These are phyloP conservation scores for Crithidia brevicula DNA, from an alignment of 208 protist genomes.

Conservation along the genomic window DNA sequence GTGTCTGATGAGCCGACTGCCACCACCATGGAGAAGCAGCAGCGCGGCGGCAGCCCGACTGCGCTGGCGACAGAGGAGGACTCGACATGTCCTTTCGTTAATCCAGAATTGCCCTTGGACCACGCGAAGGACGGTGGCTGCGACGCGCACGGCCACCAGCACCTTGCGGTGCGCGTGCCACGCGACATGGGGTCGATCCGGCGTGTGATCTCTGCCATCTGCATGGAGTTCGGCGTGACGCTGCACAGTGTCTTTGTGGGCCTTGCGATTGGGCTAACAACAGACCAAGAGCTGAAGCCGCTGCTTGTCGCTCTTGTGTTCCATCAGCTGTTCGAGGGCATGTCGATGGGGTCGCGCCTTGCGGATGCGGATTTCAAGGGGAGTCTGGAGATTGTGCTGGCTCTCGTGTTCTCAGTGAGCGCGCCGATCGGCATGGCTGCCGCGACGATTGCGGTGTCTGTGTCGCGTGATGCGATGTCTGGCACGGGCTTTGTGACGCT, in stretches of 20 bases:
- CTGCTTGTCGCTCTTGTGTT: conserved; percentile 49
- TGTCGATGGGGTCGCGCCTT: conserved; percentile 45
- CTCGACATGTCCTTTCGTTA: neutral
- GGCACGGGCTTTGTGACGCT: conserved; percentile 28
- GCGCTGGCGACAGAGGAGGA: neutral
- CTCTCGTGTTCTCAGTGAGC: conserved; percentile 35
- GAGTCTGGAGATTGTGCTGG: conserved; percentile 24
- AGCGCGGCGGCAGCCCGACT: neutral
- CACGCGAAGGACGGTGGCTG: conserved; percentile 11
- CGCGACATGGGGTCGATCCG: conserved; percentile 29
- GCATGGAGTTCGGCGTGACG: conserved; percentile 53
- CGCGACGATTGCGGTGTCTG: conserved; percentile 18
- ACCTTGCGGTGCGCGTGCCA: conserved; percentile 18
- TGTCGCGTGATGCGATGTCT: conserved; percentile 17
- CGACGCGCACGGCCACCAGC: conserved; percentile 37
- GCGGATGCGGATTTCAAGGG: conserved; percentile 36
- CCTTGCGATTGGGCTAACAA: conserved; percentile 37
- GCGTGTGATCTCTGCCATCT: conserved; percentile 37
- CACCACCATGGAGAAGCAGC: neutral
- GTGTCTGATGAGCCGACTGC: neutral
- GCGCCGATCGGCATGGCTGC: conserved; percentile 34
- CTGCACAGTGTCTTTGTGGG: conserved; percentile 62
- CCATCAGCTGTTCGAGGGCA: conserved; percentile 60
- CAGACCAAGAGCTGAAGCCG: conserved; percentile 30
- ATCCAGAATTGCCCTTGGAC: neutral